phyloP scores from a whole-genome alignment of 495 filamentous ascomycete genomes.

The Jackrogersella minutella region DNA sequence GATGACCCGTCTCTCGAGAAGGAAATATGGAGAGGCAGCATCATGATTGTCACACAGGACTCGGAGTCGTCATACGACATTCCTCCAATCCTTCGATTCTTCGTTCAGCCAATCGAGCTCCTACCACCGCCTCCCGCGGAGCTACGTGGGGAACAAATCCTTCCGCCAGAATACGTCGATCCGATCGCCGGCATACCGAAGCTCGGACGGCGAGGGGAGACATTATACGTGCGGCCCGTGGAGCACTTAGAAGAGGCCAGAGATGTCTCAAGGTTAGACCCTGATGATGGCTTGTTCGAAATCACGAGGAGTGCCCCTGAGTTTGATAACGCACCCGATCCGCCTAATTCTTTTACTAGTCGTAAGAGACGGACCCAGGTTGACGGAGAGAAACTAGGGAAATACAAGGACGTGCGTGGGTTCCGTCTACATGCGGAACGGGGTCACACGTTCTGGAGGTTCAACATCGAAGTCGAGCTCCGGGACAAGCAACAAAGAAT shows the following conservation, averaged over 20 bases:
- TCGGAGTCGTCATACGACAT: constrained; percentile 80
- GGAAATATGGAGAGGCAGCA: constrained; percentile 89
- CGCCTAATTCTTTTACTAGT: constrained; percentile 56
- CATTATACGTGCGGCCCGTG: constrained; percentile 84
- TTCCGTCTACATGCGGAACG: constrained; percentile 82
- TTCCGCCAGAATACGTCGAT: constrained; percentile 85
- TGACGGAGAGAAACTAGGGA: constrained; percentile 78
- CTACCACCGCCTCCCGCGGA: constrained; percentile 80
- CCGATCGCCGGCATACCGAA: constrained; percentile 88
- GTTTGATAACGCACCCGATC: constrained; percentile 46
- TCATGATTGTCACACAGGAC: constrained; percentile 94
- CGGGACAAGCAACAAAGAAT: constrained; percentile 77
- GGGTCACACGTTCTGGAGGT: constrained; percentile 95
- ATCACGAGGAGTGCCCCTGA: constrained; percentile 53
- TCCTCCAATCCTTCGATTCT: constrained; percentile 78
- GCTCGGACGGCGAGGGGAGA: constrained; percentile 78
- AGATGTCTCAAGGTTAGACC: constrained; percentile 78
- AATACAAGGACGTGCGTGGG: constrained; percentile 81
- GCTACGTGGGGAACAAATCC: constrained; percentile 67
- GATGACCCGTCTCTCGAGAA: constrained; percentile 57
- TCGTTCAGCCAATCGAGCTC: constrained; percentile 84
- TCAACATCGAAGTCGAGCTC: constrained; percentile 92
- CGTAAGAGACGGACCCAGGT: constrained; percentile 54
- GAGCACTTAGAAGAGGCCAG: constrained; percentile 76
- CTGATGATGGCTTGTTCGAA: constrained; percentile 84